Base-by-base conservation (phyloP, 805 yeast species). In the Blastobotrys attinorum region DNA sequence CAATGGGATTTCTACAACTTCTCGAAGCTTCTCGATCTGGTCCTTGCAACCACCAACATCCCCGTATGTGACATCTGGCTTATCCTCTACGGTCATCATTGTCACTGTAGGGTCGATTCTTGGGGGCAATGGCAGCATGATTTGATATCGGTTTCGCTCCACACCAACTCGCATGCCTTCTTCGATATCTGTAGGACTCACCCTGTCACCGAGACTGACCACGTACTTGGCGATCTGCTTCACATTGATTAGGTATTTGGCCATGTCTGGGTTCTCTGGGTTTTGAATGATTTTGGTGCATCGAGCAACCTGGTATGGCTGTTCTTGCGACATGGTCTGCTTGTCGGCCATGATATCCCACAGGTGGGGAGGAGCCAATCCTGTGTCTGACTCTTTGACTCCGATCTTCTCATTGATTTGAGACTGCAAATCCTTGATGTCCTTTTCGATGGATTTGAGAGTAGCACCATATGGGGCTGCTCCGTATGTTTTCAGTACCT, bases 81-180 rank as follows among this genome's bases (percentile, higher is more conserved):
- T 92, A 67, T 92, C 99, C 66, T 92, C 99, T 39, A 92, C 99
- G 1, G 97, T 90, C 99, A 92, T 92, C 98, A 92, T 92, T 4
- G 98, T 92, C 43, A 92, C 99, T 32, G 88, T 77, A 11, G 99
- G 97, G 64, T 92, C 99, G 61, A 92, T 92, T 60, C 95, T 75
- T 44, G 99, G 98, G 8, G 99, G 99, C 52, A 92, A 73, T 23
- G 99, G 98, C 58, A 92, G 73, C 72, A 90, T 96, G 60, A 92
- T 94, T 64, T 89, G 95, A 67, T 92, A 92, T 66, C 90, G 90
- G 58, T 85, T 88, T 65, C 98, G 79, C 63, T 94, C 98, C 45
- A 92, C 98, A 59, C 99, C 99, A 31, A 92, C 97, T 63, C 98
- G 78, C 98, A 92, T 94, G 43, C 98, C 97, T 66, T 94, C 98